Evolutionary conservation across 2,329 filamentous ascomycete genomes (phyloP), one percentile per base, ranked within the genome.

Genomic region (Thielaviopsis euricoi): DNA sequence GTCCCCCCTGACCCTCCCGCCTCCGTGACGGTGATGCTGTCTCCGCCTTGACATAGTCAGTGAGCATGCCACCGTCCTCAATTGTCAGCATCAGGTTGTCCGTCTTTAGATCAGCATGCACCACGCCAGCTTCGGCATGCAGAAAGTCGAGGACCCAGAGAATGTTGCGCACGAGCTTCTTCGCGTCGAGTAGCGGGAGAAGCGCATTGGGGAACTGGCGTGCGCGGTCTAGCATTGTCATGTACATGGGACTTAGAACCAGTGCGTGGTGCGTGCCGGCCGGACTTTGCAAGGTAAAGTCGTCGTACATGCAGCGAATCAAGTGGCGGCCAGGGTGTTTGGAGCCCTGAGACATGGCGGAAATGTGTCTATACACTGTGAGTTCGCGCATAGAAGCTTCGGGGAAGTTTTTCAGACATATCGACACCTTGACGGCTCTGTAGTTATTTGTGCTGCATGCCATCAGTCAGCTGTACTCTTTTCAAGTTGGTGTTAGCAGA

Each of bases 1-100:
- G n/a, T 1, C 56, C 48, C 7, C 23, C 40, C 2, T 40, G 53
- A 6, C 53, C 37, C 23, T 21, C 17, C 7, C 57, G 40, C 3
- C 57, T 23, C 29, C 29, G 23, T 15, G 48, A 55, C 7, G 59
- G 59, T 9, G 23, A 43, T 15, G 21, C 25, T 13, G 26, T 26
- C 29, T 59, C 53, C 19, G 37, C 37, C 6, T 49, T 53, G 22
- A 40, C 51, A 55, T 57, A 61, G 43, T 61, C 57, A 21, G 26
- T 56, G 1, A 59, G 50, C 23, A 61, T 55, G 21, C 57, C 52
- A 10, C 55, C 57, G 46, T 61, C 60, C 17, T 61, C 60, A 22
- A 61, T 53, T 1, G 57, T 59, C 40, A 61, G 53, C 60, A 61
- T 59, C 22, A 61, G 40, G 25, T 61, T 61, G 21, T 61, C 60